Conservation (phyloP, 257 asterid genomes). For the Cynanchum wilfordii region DNA sequence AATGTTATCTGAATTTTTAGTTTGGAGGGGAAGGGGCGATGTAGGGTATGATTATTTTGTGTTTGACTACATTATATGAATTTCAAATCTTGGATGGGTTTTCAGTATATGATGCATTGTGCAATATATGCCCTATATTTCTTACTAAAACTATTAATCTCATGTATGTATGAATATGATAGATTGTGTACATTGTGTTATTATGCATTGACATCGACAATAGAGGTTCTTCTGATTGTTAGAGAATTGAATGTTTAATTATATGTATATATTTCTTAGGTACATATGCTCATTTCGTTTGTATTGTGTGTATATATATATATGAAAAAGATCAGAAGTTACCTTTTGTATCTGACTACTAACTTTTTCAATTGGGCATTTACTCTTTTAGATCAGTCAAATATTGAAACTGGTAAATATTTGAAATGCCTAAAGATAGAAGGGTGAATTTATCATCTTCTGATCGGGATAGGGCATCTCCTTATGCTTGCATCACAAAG, state of each 20-base stretch:
- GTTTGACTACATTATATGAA: neutral
- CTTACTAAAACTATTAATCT: too few relatives aligned
- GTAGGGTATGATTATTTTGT: neutral
- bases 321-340: neutral
- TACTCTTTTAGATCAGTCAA: neutral
- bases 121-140: neutral
- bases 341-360: neutral
- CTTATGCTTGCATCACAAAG: slow-evolving; percentile 50
- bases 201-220: neutral
- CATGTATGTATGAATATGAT: neutral
- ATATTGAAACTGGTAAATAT: neutral
- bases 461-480: slow-evolving; percentile 49
- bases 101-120: neutral
- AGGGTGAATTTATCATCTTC: slow-evolving; percentile 43
- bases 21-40: neutral
- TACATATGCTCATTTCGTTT: neutral
- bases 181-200: neutral
- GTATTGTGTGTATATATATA: neutral
- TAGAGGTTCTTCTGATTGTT: neutral
- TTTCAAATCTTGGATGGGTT: neutral
- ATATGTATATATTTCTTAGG: neutral
- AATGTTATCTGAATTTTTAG: neutral
- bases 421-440: slow-evolving; percentile 66
- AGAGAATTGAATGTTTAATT: neutral
- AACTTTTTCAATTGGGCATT: neutral